Percentiles rank a stretch among this genome's conserved stretches.
These are phyloP conservation scores for Nepenthes mirabilis DNA, from an alignment of 148 eudicot species.

Conservation along the genomic window DNA sequence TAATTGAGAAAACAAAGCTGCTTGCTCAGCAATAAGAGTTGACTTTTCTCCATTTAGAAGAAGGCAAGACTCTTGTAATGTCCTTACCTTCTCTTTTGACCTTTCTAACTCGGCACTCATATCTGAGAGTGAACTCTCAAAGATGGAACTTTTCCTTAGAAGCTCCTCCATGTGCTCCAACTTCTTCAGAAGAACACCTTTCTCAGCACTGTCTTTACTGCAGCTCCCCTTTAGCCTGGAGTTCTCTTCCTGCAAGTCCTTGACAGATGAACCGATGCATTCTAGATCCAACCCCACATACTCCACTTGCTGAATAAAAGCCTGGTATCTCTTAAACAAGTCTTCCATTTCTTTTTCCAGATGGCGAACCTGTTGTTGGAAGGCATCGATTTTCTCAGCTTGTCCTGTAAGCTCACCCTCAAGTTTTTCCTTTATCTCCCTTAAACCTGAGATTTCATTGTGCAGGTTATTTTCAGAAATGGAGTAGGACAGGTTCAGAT, in stretches of 20 bases:
- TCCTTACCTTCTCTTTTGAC: constrained; percentile 37
- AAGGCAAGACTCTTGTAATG: constrained; percentile 39
- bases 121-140: constrained; percentile 33
- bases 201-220: constrained; percentile 38
- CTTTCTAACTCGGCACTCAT: constrained; percentile 41
- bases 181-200: constrained; percentile 34
- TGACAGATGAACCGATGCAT: constrained; percentile 34
- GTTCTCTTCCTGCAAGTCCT: constrained; percentile 58
- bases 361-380: constrained; percentile 40
- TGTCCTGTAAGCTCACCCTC: constrained; percentile 64
- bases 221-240: constrained; percentile 39
- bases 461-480: constrained; percentile 39
- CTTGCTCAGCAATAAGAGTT: constrained; percentile 52
- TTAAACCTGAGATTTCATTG: constrained; percentile 36
- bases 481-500: constrained; percentile 29
- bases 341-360: constrained; percentile 58
- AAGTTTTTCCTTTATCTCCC: constrained; percentile 61
- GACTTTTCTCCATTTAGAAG: constrained; percentile 52
- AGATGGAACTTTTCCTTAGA: constrained; percentile 24
- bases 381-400: constrained; percentile 34
- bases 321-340: constrained; percentile 43
- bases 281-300: constrained; percentile 54
- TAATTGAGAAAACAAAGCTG: constrained; percentile 63
- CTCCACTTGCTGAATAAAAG: constrained; percentile 44
- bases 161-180: constrained; percentile 45